Evolutionary conservation across 768 basidiomycete genomes (phyloP), one percentile per base, ranked within the genome.

Genomic region (Amanita fuliginea): DNA sequence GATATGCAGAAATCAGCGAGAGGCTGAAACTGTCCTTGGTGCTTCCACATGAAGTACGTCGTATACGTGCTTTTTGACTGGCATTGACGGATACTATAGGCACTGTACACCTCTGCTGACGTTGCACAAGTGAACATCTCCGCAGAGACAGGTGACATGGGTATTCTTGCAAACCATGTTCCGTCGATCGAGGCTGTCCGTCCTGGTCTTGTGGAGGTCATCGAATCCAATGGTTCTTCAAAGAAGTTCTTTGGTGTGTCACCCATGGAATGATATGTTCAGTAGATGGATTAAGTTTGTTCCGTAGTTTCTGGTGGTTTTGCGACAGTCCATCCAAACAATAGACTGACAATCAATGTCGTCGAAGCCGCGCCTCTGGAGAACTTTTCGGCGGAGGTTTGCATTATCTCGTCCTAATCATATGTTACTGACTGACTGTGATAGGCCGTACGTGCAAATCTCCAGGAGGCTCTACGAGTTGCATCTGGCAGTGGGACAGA

Each of bases 91-190:
- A 26, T 48, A 56, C 26, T 60, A n/a, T n/a, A 99, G 95, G 74
- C 93, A 48, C 81, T 99, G 66, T 97, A 82, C 78, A 80, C 78
- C 53, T 92, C 93, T 19, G 67, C 80, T 58, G 94, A 94, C 66
- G 95, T 97, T 51, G 80, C 88, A 18, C 95, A 98, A 68, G 95
- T 99, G 57, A 97, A 97, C 72, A 72, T 97, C 59, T 72, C 93
- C 32, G 96, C 93, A 35, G 89, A 83, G 49, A 83, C 90, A 3
- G 96, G 96, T 61, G 94, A 97, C 69, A 97, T 98, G 93, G 96
- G 96, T 75, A 89, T 99, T 59, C 83, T 99, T 53, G 91, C 95
- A 59, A 96, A 95, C 77, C 96, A 99, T 70, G 93, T 97, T 49
- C 86, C 96, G 26, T 87, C 92, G n/a, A 86, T 98, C 51, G 96